These are phyloP conservation scores for Panus rudis DNA, from an alignment of 768 basidiomycete genomes.

Conservation along the genomic window DNA sequence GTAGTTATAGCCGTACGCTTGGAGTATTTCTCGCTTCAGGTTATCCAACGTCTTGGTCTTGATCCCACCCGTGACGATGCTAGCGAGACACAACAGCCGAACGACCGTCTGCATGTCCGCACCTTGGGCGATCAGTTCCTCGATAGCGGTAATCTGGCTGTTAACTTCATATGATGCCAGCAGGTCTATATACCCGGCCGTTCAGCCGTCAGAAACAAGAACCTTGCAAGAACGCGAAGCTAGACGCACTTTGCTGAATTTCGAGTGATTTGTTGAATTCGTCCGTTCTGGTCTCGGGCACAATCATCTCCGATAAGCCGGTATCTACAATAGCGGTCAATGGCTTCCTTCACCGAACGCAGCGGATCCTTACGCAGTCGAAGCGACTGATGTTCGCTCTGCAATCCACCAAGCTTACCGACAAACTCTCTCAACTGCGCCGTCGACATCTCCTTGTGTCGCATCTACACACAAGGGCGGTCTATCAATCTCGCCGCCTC, in stretches of 20 bases:
- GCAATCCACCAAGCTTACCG: conserved; percentile 86
- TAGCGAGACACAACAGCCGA: conserved; percentile 80
- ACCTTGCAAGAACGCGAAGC: neutral
- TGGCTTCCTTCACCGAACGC: conserved; percentile 1
- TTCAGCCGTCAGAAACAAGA: conserved; percentile 8
- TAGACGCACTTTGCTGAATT: conserved; percentile 88
- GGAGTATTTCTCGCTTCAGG: conserved; percentile 87
- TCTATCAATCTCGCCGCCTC: no score
- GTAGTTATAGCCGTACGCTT: conserved; percentile 77
- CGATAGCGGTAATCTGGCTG: conserved; percentile 77
- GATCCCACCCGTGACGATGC: conserved; percentile 78
- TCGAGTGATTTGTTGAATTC: conserved; percentile 89
- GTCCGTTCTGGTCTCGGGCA: conserved; percentile 78
- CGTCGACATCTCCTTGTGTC: conserved; percentile 84
- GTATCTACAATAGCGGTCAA: conserved; percentile 55
- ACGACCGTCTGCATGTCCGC: conserved; percentile 74
- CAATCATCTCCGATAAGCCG: conserved; percentile 85
- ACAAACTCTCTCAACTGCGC: conserved; percentile 93
- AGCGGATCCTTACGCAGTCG: conserved; percentile 66
- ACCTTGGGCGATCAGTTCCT: conserved; percentile 85
- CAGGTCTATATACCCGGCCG: conserved; percentile 55
- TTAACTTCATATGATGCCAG: conserved; percentile 85
- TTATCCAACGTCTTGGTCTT: conserved; percentile 82
- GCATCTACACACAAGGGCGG: conserved; percentile 42
- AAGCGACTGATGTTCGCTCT: conserved; percentile 85